Percentiles rank a stretch among this genome's conserved stretches.
Conservation (phyloP, 2,329 filamentous ascomycete genomes). For the Raffaelea deltoideospora region DNA sequence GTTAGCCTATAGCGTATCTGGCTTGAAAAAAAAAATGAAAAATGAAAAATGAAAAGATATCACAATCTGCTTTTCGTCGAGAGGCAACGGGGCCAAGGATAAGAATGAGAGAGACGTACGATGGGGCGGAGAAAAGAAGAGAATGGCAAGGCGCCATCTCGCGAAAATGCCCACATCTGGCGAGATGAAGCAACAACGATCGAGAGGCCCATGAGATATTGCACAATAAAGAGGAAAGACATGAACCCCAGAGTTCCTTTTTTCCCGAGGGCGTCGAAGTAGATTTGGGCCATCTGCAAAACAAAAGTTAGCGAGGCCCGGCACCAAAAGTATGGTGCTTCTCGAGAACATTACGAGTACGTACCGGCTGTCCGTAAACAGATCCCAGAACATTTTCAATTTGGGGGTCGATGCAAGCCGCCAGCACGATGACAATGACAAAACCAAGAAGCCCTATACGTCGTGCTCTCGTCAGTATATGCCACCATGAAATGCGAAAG, state of each 20-base stretch:
- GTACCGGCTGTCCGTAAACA: constrained; percentile 36
- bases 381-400: constrained; percentile 30
- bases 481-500: too few relatives aligned
- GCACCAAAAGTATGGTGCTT: too few relatives aligned
- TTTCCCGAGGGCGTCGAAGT: constrained; percentile 45
- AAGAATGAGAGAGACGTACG: too few relatives aligned
- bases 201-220: constrained; percentile 46
- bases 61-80: too few relatives aligned
- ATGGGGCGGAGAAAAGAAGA: constrained; percentile 40
- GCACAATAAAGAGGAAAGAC: constrained; percentile 41
- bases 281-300: constrained; percentile 31
- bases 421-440: constrained; percentile 40
- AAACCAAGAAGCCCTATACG: constrained; percentile 36
- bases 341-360: too few relatives aligned
- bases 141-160: constrained; percentile 47
- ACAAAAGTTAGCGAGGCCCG: too few relatives aligned
- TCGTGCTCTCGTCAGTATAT: too few relatives aligned
- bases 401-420: constrained; percentile 38
- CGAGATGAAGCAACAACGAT: constrained; percentile 42
- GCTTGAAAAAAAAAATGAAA: not conserved
- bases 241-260: constrained; percentile 42
- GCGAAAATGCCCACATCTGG: constrained; percentile 48
- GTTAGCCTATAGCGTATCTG: not conserved
- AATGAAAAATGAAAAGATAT: too few relatives aligned
- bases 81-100: too few relatives aligned